Evolutionary conservation across 1,139 yeast genomes (phyloP).

Genomic region (Protomyces gravidus): DNA sequence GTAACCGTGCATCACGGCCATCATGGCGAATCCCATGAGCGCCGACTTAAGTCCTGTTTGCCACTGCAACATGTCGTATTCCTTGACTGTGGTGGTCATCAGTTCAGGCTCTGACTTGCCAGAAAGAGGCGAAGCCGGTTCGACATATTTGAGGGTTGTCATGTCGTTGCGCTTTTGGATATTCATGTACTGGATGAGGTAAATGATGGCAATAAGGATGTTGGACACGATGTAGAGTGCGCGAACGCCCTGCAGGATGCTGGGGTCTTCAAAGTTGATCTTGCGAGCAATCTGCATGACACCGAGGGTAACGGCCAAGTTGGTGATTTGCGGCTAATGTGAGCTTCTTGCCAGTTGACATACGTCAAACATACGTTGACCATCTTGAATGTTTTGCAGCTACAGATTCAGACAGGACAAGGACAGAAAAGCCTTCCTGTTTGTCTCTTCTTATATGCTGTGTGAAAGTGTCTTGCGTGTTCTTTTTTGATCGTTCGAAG

Average conservation of each 20-base stretch:
- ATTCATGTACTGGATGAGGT: constrained; percentile 39
- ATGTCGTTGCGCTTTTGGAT: constrained; percentile 45
- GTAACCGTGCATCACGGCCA: constrained; percentile 97
- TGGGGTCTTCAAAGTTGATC: constrained; percentile 84
- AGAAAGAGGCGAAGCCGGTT: constrained; percentile 75
- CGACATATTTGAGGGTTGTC: constrained; percentile 85
- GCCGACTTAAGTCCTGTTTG: constrained; percentile 46
- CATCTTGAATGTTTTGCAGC: no score
- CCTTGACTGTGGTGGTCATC: constrained; percentile 84
- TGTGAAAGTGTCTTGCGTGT: no score
- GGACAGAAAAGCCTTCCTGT: no score
- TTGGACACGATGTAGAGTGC: constrained; percentile 66
- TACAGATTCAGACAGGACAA: no score
- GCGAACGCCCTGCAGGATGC: constrained; percentile 71
- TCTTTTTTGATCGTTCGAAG: no score
- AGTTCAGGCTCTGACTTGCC: constrained; percentile 70
- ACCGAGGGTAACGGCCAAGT: constrained; percentile 85
- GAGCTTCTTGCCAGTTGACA: background rate
- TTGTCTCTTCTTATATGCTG: no score
- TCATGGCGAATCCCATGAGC: constrained; percentile 90
- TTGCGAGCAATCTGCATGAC: constrained; percentile 95
- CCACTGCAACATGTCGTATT: constrained; percentile 55
- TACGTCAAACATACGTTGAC: background rate
- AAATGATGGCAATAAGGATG: constrained; percentile 59
- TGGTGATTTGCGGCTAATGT: constrained; percentile 37